These are phyloP conservation scores for Saccharum officinarum DNA, from an alignment of 176 grass and related monocot genomes.

Conservation along the genomic window DNA sequence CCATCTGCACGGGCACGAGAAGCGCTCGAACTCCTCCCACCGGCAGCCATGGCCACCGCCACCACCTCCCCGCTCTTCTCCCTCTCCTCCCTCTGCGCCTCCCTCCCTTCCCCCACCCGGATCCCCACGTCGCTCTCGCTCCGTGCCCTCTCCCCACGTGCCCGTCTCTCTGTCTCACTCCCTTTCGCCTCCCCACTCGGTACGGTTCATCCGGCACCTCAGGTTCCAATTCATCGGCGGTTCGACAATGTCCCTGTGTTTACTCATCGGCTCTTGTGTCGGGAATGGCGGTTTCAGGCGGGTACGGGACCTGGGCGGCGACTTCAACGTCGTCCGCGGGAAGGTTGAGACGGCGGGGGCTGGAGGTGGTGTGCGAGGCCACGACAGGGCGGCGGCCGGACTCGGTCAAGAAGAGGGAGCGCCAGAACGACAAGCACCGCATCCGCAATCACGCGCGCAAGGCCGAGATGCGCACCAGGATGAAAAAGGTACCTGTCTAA, in stretches of 20 bases:
- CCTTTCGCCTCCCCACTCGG: slow-evolving; percentile 38
- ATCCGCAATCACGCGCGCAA: slow-evolving; percentile 71
- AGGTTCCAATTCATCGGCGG: not conserved
- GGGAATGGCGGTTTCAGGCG: slow-evolving; percentile 8
- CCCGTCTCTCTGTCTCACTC: slow-evolving; percentile 23
- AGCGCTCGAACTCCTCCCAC: not conserved
- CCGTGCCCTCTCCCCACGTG: slow-evolving; percentile 2
- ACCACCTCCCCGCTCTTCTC: slow-evolving; percentile 45
- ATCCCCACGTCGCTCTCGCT: slow-evolving; percentile 29
- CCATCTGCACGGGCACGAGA: not conserved
- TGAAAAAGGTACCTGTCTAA: slow-evolving; percentile 53
- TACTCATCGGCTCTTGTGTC: not conserved
- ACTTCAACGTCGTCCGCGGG: slow-evolving; percentile 5
- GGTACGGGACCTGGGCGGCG: not conserved
- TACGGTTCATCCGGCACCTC: slow-evolving; percentile 7
- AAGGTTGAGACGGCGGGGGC: slow-evolving; percentile 34
- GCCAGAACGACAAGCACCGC: slow-evolving; percentile 59
- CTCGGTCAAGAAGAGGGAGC: slow-evolving; percentile 70
- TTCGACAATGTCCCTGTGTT: not conserved
- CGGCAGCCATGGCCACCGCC: slow-evolving; percentile 43
- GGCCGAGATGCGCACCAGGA: slow-evolving; percentile 79
- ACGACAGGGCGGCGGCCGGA: slow-evolving; percentile 47
- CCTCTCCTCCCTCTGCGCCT: slow-evolving; percentile 42
- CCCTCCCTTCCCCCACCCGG: slow-evolving; percentile 26
- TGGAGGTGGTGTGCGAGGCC: slow-evolving; percentile 63